Conservation (phyloP, 2,329 filamentous ascomycete genomes). For the Dothistroma septosporum region DNA sequence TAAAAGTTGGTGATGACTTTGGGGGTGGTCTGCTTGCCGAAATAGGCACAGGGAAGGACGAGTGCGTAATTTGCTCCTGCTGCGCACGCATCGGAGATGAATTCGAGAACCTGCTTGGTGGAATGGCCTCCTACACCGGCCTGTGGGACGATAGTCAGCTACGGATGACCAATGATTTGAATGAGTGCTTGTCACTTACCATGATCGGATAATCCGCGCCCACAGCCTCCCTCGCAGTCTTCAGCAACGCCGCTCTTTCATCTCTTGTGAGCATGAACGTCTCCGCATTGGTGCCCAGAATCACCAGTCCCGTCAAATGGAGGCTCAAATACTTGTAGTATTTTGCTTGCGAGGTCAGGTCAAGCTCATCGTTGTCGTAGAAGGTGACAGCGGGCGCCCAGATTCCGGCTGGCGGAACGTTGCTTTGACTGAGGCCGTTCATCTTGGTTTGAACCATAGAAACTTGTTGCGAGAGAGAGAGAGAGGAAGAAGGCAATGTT, state of each 20-base stretch:
- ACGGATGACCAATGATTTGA: no score
- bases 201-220: conserved; percentile 43
- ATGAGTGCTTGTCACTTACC: background rate
- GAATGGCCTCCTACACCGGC: conserved; percentile 43
- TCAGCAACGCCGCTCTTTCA: conserved; percentile 40
- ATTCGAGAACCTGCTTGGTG: conserved; percentile 43
- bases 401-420: conserved; percentile 51
- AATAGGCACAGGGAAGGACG: conserved; percentile 43
- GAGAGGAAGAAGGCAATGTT: background rate
- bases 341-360: conserved; percentile 40
- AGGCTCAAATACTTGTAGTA: conserved; percentile 45
- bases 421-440: conserved; percentile 15
- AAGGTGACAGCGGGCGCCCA: conserved; percentile 45
- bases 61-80: conserved; percentile 44
- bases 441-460: conserved; percentile 5
- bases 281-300: conserved; percentile 48
- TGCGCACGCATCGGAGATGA: conserved; percentile 39
- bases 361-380: conserved; percentile 42
- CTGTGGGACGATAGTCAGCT: background rate
- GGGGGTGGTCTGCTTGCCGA: conserved; percentile 42
- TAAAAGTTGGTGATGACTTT: conserved; percentile 42
- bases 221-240: conserved; percentile 41
- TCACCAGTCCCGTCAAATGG: conserved; percentile 44
- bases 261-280: conserved; percentile 44
- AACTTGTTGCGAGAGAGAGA: background rate